Evolutionary conservation across 176 grass and related monocot species (phyloP).

Genomic region (Phoenix roebelenii): DNA sequence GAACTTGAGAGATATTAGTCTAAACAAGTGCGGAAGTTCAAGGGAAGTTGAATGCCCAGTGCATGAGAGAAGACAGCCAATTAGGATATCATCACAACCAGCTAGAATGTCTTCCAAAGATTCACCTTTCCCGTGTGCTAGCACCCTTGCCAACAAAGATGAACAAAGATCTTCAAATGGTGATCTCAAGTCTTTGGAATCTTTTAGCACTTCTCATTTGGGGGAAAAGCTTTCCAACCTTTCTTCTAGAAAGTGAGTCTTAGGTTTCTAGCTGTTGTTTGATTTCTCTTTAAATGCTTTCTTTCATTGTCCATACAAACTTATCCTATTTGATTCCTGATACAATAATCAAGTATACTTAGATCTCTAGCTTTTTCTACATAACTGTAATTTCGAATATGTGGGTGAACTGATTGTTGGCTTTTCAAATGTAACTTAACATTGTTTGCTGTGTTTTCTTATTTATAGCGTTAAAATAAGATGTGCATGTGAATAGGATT

Average conservation of each 20-base stretch:
- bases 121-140: slow-evolving; percentile 27
- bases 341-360: neutral
- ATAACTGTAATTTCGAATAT: too few relatives aligned
- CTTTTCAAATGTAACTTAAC: too few relatives aligned
- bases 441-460: too few relatives aligned
- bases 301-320: neutral
- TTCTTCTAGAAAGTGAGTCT: slow-evolving; percentile 53
- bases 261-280: neutral
- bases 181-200: slow-evolving; percentile 8
- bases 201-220: neutral
- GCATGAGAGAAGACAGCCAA: slow-evolving; percentile 27
- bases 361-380: too few relatives aligned
- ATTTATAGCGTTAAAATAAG: too few relatives aligned
- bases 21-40: slow-evolving; percentile 15
- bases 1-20: slow-evolving; percentile 20
- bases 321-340: neutral
- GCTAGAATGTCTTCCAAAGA: slow-evolving; percentile 24
- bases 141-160: slow-evolving; percentile 26
- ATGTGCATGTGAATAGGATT: too few relatives aligned
- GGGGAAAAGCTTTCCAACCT: slow-evolving; percentile 14
- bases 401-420: too few relatives aligned
- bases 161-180: slow-evolving; percentile 28
- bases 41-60: slow-evolving; percentile 25
- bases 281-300: neutral
- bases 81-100: slow-evolving; percentile 19